A percentile compares a stretch with the other conserved stretches of the same genome.
These are phyloP conservation scores for Lactarius vividus DNA, from an alignment of 768 basidiomycete species.

Conservation along the genomic window DNA sequence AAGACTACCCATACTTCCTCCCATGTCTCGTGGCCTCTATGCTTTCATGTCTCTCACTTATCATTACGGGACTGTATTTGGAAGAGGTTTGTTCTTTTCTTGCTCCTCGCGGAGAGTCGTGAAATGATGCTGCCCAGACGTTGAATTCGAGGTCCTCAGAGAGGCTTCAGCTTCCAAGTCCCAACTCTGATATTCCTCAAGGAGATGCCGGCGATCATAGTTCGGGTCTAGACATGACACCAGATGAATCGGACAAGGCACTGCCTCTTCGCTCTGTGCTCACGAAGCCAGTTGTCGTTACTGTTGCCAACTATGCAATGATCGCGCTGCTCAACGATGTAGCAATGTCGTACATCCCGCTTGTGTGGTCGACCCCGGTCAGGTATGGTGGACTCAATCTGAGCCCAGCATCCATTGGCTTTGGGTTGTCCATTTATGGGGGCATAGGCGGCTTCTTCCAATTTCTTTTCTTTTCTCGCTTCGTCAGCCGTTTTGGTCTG, in stretches of 20 bases:
- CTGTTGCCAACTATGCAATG: slow-evolving; percentile 42
- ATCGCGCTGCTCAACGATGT: slow-evolving; percentile 46
- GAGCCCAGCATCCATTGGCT: slow-evolving; percentile 39
- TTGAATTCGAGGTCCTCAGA: background rate
- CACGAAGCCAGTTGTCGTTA: slow-evolving; percentile 35
- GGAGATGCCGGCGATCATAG: background rate
- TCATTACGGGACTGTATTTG: background rate
- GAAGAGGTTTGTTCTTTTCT: background rate
- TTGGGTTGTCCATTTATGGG: slow-evolving; percentile 38
- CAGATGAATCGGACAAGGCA: slow-evolving; percentile 10
- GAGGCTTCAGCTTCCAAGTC: background rate
- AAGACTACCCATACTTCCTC: slow-evolving; percentile 29
- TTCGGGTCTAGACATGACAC: background rate
- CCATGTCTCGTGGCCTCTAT: slow-evolving; percentile 20
- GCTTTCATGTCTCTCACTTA: background rate
- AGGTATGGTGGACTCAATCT: slow-evolving; percentile 33
- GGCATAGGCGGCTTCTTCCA: slow-evolving; percentile 39
- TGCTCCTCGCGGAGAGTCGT: background rate
- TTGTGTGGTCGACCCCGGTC: slow-evolving; percentile 41
- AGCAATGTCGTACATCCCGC: slow-evolving; percentile 40
- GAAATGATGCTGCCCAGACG: background rate
- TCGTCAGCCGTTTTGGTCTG: slow-evolving; percentile 37
- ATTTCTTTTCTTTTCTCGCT: slow-evolving; percentile 37
- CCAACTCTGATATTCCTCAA: background rate
- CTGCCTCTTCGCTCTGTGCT: slow-evolving; percentile 34